A percentile compares a stretch with the other conserved stretches of the same genome.
phyloP scores from a whole-genome alignment of 1,284 basidiomycete species.

The Neolentinus lepideus region DNA sequence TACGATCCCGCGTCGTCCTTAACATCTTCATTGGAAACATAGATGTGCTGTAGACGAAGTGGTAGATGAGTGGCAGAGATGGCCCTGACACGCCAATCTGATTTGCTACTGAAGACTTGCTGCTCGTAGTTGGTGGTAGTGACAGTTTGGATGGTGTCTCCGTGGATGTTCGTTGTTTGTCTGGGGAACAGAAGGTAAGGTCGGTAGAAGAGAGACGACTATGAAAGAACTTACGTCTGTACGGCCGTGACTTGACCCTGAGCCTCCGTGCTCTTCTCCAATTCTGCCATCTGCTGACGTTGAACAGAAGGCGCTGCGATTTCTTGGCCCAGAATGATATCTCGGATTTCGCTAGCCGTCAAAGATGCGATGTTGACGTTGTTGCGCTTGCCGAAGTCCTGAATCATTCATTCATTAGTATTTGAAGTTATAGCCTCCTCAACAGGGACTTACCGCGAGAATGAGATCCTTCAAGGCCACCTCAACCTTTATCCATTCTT shows the following conservation, averaged over 20 bases:
- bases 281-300: constrained; percentile 98
- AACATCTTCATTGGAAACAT: constrained; percentile 98
- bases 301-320: constrained; percentile 90
- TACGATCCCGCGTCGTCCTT: constrained; percentile 93
- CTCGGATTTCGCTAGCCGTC: constrained; percentile 93
- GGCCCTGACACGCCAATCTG: constrained; percentile 97
- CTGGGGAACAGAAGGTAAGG: constrained; percentile 30
- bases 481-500: constrained; percentile 99
- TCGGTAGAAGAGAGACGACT: constrained; percentile 10
- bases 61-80: constrained; percentile 95
- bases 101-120: constrained; percentile 96
- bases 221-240: constrained; percentile 58
- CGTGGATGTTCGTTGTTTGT: constrained; percentile 95
- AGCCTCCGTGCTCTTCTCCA: constrained; percentile 94
- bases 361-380: constrained; percentile 98
- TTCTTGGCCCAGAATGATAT: constrained; percentile 96
- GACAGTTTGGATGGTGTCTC: constrained; percentile 93
- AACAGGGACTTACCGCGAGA: constrained; percentile 52
- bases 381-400: constrained; percentile 99
- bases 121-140: constrained; percentile 99
- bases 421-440: constrained; percentile 6
- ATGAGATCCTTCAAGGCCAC: constrained; percentile 95
- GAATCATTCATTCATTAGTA: constrained; percentile 2
- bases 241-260: constrained; percentile 94
- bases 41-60: constrained; percentile 95